phyloP scores from a whole-genome alignment of 108 stramenopile species.

The Nitzschia sp. region DNA sequence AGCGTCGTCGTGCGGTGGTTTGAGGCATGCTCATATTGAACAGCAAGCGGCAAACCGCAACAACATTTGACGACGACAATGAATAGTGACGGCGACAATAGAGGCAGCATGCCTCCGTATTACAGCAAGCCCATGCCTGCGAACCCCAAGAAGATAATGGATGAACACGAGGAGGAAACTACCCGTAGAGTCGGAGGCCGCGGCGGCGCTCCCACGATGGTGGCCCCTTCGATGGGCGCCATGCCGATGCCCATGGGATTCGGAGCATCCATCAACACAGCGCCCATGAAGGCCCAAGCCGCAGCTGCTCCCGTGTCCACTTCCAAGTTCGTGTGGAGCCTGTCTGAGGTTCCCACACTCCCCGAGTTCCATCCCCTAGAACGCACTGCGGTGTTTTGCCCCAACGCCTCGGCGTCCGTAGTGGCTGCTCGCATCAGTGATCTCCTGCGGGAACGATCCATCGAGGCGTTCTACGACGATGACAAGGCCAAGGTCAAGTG shows the following conservation, averaged over 20 bases:
- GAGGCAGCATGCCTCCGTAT: constrained; percentile 7
- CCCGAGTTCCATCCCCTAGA: constrained; percentile 63
- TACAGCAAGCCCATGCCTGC: constrained; percentile 26
- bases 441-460: constrained; percentile 60
- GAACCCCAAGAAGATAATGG: constrained; percentile 43
- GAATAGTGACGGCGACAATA: constrained; percentile 6
- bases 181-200: constrained; percentile 34
- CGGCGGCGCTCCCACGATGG: constrained; percentile 24
- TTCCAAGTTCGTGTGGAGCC: constrained; percentile 23
- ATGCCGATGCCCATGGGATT: constrained; percentile 20
- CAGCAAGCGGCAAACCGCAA: background rate
- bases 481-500: constrained; percentile 62
- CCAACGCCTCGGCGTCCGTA: constrained; percentile 24
- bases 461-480: constrained; percentile 58
- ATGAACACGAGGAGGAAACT: constrained; percentile 36
- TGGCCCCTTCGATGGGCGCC: constrained; percentile 26
- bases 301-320: background rate
- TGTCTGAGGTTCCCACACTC: constrained; percentile 39
- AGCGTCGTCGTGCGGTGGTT: too few relatives aligned
- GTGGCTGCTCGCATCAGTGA: constrained; percentile 53
- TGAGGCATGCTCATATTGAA: too few relatives aligned
- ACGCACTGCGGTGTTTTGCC: constrained; percentile 55
- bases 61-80: background rate
- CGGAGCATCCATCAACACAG: constrained; percentile 22
- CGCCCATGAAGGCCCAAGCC: constrained; percentile 23